These are phyloP conservation scores for Sutorius australiensis DNA, from an alignment of 768 basidiomycete species.

Conservation along the genomic window DNA sequence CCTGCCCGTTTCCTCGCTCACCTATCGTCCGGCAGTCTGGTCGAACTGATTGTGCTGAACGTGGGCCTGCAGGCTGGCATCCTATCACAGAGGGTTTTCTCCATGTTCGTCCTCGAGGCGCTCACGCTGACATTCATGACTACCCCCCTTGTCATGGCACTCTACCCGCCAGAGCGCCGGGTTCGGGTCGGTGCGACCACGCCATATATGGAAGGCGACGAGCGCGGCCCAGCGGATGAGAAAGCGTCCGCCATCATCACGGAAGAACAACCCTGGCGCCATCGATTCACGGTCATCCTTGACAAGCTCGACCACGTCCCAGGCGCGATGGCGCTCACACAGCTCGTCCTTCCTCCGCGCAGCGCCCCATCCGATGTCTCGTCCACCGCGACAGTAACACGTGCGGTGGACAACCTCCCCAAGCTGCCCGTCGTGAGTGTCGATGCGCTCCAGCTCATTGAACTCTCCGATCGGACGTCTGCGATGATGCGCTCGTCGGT, in stretches of 20 bases:
- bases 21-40: constrained; percentile 46
- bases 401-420: constrained; percentile 1
- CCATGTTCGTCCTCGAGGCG: constrained; percentile 92
- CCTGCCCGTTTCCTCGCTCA: not conserved
- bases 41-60: constrained; percentile 95
- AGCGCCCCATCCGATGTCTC: not conserved
- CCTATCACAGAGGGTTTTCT: constrained; percentile 73
- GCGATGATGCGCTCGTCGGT: constrained; percentile 64
- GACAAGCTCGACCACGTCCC: constrained; percentile 89
- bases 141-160: constrained; percentile 61
- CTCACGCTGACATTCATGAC: constrained; percentile 83
- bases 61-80: constrained; percentile 84
- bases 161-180: constrained; percentile 66
- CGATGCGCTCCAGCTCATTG: constrained; percentile 83
- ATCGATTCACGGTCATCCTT: constrained; percentile 78
- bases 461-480: constrained; percentile 65
- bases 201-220: constrained; percentile 29
- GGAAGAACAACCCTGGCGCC: constrained; percentile 38
- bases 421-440: constrained; percentile 39
- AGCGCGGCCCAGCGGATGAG: constrained; percentile 18
- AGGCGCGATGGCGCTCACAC: constrained; percentile 84
- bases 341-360: constrained; percentile 59
- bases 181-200: constrained; percentile 36
- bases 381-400: constrained; percentile 11
- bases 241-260: constrained; percentile 4